Conservation (phyloP, 1,139 yeast species). For the Scheffersomyces insectosa region DNA sequence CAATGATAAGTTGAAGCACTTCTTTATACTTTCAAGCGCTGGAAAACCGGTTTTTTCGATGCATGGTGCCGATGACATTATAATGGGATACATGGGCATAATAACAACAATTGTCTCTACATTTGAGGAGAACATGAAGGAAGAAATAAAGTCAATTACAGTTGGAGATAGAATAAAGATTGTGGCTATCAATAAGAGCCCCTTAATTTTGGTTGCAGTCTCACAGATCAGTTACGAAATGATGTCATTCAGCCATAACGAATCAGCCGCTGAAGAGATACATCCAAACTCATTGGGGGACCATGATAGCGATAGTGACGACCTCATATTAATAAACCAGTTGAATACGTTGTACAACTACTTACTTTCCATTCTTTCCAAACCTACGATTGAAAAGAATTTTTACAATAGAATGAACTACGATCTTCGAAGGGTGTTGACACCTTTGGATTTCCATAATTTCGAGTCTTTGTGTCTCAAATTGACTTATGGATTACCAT, state of each 20-base stretch:
- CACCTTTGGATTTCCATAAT: slow-evolving; percentile 65
- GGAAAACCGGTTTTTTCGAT: slow-evolving; percentile 91
- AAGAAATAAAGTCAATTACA: slow-evolving; percentile 29
- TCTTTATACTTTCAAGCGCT: slow-evolving; percentile 81
- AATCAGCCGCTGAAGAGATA: background rate
- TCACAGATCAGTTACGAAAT: slow-evolving; percentile 48
- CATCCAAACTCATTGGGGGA: slow-evolving; percentile 1
- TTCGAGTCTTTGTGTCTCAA: slow-evolving; percentile 62
- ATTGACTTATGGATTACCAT: slow-evolving; percentile 39
- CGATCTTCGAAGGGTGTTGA: slow-evolving; percentile 76
- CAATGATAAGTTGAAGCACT: slow-evolving; percentile 58
- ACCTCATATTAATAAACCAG: slow-evolving; percentile 52
- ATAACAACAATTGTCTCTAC: slow-evolving; percentile 67
- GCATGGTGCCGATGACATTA: slow-evolving; percentile 71
- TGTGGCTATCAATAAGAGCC: slow-evolving; percentile 63
- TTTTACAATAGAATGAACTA: slow-evolving; percentile 76
- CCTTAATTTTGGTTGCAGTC: slow-evolving; percentile 74
- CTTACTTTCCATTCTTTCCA: slow-evolving; percentile 76
- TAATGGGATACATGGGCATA: slow-evolving; percentile 74
- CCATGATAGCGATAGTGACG: slow-evolving; percentile 28
- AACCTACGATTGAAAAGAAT: slow-evolving; percentile 67
- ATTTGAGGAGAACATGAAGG: slow-evolving; percentile 46
- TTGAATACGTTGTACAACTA: slow-evolving; percentile 76
- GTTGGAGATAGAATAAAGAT: slow-evolving; percentile 47
- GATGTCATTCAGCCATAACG: slow-evolving; percentile 7